phyloP scores from a whole-genome alignment of 768 basidiomycete genomes.

The Rickenella mellea region DNA sequence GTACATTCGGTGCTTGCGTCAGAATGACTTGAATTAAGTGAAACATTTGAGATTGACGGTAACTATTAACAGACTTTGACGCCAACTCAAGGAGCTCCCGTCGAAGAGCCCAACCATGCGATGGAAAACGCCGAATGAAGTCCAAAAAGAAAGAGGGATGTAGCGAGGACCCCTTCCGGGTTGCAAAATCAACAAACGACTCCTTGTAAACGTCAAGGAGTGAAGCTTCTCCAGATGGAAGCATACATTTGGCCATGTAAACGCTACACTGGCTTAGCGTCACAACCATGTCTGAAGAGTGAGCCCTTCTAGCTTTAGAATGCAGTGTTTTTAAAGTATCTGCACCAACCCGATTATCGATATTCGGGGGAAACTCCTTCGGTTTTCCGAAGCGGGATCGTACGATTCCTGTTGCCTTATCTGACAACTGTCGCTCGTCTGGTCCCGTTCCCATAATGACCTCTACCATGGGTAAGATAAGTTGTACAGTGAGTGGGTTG shows the following conservation, averaged over 20 bases:
- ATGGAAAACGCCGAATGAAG: slow-evolving; percentile 58
- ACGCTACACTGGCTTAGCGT: slow-evolving; percentile 62
- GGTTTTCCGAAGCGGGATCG: slow-evolving; percentile 63
- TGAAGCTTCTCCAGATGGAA: slow-evolving; percentile 28
- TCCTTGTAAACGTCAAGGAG: slow-evolving; percentile 48
- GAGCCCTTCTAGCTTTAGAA: slow-evolving; percentile 55
- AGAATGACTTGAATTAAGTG: slow-evolving; percentile 61
- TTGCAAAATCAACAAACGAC: slow-evolving; percentile 68
- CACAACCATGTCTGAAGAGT: slow-evolving; percentile 50
- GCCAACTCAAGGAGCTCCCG: slow-evolving; percentile 47
- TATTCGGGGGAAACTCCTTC: slow-evolving; percentile 49
- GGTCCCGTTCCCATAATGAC: slow-evolving; percentile 54
- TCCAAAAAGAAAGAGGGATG: slow-evolving; percentile 71
- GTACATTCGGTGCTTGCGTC: slow-evolving; percentile 40
- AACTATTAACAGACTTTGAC: slow-evolving; percentile 59
- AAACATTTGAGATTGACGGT: slow-evolving; percentile 67
- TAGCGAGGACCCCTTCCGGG: slow-evolving; percentile 71
- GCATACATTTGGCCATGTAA: slow-evolving; percentile 38
- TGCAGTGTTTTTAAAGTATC: slow-evolving; percentile 58
- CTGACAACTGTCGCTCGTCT: slow-evolving; percentile 82
- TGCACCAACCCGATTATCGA: slow-evolving; percentile 32
- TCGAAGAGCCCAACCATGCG: slow-evolving; percentile 56
- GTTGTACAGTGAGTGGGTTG: slow-evolving; percentile 56
- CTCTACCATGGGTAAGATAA: slow-evolving; percentile 71
- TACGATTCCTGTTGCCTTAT: slow-evolving; percentile 79